Base-by-base conservation (phyloP, 2,329 filamentous ascomycete genomes). In the Aspergillus glaucus region DNA sequence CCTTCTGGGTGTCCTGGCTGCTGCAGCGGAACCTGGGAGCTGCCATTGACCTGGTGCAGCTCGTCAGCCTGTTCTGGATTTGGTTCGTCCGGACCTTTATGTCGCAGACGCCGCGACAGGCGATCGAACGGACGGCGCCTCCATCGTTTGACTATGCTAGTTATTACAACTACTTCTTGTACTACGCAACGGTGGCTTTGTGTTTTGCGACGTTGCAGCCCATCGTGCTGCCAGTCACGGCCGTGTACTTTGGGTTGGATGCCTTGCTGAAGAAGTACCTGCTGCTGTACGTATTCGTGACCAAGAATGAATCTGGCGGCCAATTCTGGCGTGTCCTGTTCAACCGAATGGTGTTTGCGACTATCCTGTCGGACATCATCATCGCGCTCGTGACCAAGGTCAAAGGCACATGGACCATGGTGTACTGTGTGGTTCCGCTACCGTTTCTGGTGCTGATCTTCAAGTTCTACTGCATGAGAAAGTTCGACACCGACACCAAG, bases 101-200 rank as follows among this genome's bases (percentile, higher is more conserved):
- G 22, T 86, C 82, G 52, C 92, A 92, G 3, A 97, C 93, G 2
- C 93, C 93, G 4, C 80, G 93, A 57, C 86, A 95, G 66, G 76
- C 93, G 57, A 97, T 97, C 57, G 88, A 95, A 67, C 81, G 93
- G 62, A 95, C 91, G 0, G 93, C 93, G 3, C 93, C 93, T 1
- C 91, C 88, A 2, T 77, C 88, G 0, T 96, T 98, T 66, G 91
- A 97, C 58, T 97, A 96, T 63, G 89, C 93, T 50, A 89, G 83
- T 59, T 97, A 97, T 72, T 98, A 96, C 79, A 97, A 96, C 69
- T 97, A 95, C 68, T 96, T 96, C 69, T 76, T 97, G 26, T 98
- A 88, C 72, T 98, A 97, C 72, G 78, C 87, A 21, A 96, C 92
- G 0, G 87, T 97, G 28, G 86, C 89, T 0, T 76, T 98, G 14